phyloP scores from a whole-genome alignment of 2,329 filamentous ascomycete genomes.

The Lasiodiplodia gonubiensis region DNA sequence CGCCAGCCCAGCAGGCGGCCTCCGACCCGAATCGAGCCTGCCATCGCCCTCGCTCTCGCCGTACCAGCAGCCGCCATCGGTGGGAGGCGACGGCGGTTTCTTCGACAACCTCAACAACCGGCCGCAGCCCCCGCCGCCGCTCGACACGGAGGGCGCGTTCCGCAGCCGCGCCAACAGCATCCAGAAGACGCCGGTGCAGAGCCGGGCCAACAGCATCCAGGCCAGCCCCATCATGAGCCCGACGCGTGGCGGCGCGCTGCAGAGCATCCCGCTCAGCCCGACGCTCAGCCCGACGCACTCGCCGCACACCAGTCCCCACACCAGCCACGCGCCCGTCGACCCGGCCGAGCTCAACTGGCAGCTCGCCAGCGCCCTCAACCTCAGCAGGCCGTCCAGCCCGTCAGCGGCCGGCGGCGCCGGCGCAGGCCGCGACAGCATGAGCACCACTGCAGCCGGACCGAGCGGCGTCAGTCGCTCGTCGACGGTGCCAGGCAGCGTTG shows the following conservation, averaged over 20 bases:
- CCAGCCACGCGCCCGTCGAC: not conserved
- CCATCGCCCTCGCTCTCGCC: constrained; percentile 39
- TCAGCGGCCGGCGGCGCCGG: constrained; percentile 26
- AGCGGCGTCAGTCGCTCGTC: not conserved
- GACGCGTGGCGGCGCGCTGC: not conserved
- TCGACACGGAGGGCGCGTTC: constrained; percentile 23
- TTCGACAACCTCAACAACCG: constrained; percentile 19
- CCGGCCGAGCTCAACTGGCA: constrained; percentile 48
- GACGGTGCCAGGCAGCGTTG: not conserved
- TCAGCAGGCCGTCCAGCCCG: constrained; percentile 47
- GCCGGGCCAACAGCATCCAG: constrained; percentile 47
- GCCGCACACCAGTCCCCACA: constrained; percentile 1
- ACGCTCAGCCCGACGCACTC: constrained; percentile 12
- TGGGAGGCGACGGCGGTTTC: not conserved
- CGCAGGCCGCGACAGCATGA: constrained; percentile 32
- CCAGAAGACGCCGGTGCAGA: constrained; percentile 44
- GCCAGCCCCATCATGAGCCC: constrained; percentile 39
- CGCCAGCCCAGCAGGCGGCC: constrained; percentile 52
- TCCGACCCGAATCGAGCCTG: constrained; percentile 29
- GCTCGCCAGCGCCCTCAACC: constrained; percentile 49
- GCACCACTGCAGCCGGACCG: not conserved
- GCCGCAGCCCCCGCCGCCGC: not conserved
- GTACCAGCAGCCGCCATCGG: constrained; percentile 14
- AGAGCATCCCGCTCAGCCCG: constrained; percentile 8
- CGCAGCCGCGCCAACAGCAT: constrained; percentile 47